A percentile compares a stretch with the other conserved stretches of the same genome.
Conservation (phyloP, 306 rosid species). For the Rosa lucieae region DNA sequence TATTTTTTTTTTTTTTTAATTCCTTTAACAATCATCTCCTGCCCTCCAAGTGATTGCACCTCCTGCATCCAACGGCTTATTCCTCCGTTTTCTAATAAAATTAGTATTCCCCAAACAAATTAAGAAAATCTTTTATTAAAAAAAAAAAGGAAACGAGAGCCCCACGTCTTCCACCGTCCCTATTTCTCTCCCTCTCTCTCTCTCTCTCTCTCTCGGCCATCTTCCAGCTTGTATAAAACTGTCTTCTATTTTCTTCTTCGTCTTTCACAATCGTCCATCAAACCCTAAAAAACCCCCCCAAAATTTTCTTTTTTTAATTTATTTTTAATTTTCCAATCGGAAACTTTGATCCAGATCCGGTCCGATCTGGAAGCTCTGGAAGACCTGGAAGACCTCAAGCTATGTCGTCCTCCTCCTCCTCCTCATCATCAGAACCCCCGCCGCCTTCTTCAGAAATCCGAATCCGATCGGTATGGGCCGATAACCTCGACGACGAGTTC, state of each 20-base stretch:
- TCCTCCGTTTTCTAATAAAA: background rate
- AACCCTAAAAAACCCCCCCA: constrained; percentile 3
- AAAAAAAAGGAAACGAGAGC: background rate
- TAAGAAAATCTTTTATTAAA: background rate
- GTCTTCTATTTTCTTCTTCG: background rate
- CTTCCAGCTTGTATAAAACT: background rate
- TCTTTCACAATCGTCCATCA: constrained; percentile 4
- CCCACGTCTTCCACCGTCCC: constrained; percentile 17
- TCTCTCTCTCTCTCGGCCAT: constrained; percentile 3
- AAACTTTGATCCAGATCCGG: constrained; percentile 9
- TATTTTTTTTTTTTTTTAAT: background rate
- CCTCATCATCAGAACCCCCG: constrained; percentile 10
- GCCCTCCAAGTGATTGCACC: background rate
- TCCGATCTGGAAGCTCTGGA: background rate
- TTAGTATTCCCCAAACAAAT: background rate
- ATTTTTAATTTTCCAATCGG: background rate
- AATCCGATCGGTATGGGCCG: constrained; percentile 63
- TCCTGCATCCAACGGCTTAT: background rate
- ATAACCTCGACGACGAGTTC: constrained; percentile 51
- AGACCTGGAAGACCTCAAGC: constrained; percentile 11
- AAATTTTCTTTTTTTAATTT: background rate
- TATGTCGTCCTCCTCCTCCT: constrained; percentile 20
- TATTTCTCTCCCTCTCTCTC: background rate
- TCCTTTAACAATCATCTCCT: background rate
- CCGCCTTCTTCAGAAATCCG: constrained; percentile 19